A percentile compares a stretch with the other conserved stretches of the same genome.
Evolutionary conservation across 2,329 filamentous ascomycete genomes (phyloP).

Genomic region (Aspergillus hiratsukae): DNA sequence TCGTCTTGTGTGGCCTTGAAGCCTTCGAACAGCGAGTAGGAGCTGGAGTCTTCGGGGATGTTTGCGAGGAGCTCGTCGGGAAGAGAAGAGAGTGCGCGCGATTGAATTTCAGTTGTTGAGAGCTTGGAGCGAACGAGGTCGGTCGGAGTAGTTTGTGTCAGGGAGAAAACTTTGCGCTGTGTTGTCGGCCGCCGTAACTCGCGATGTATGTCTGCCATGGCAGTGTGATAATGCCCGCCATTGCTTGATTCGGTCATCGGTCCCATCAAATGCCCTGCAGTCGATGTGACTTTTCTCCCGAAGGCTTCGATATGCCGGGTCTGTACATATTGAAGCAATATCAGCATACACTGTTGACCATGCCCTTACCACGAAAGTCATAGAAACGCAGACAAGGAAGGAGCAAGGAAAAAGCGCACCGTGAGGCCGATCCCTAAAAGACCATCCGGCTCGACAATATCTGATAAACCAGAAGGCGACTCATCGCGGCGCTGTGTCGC

Average conservation of each 20-base stretch:
- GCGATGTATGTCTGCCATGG: slow-evolving; percentile 83
- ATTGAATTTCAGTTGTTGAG: slow-evolving; percentile 87
- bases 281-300: slow-evolving; percentile 89
- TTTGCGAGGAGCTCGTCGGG: slow-evolving; percentile 85
- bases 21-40: slow-evolving; percentile 92
- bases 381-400: slow-evolving; percentile 1
- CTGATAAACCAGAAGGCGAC: slow-evolving; percentile 41
- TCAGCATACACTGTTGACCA: slow-evolving; percentile 6
- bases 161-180: slow-evolving; percentile 85
- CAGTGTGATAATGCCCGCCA: slow-evolving; percentile 71
- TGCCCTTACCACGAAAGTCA: not conserved
- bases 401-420: slow-evolving; percentile 27
- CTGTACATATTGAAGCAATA: slow-evolving; percentile 42
- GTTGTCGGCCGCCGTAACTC: slow-evolving; percentile 78
- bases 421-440: slow-evolving; percentile 47
- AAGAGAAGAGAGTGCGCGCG: slow-evolving; percentile 81
- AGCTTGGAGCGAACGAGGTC: slow-evolving; percentile 90
- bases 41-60: slow-evolving; percentile 79
- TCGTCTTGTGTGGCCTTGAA: slow-evolving; percentile 77
- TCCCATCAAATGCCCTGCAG: slow-evolving; percentile 82
- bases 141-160: slow-evolving; percentile 86
- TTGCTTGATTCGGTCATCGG: slow-evolving; percentile 53
- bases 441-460: slow-evolving; percentile 40
- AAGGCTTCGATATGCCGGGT: slow-evolving; percentile 87
- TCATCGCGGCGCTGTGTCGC: slow-evolving; percentile 44